Evolutionary conservation across 2,329 filamentous ascomycete species (phyloP), one percentile per base, ranked within the genome.

Genomic region (Fusarium lyarnte): DNA sequence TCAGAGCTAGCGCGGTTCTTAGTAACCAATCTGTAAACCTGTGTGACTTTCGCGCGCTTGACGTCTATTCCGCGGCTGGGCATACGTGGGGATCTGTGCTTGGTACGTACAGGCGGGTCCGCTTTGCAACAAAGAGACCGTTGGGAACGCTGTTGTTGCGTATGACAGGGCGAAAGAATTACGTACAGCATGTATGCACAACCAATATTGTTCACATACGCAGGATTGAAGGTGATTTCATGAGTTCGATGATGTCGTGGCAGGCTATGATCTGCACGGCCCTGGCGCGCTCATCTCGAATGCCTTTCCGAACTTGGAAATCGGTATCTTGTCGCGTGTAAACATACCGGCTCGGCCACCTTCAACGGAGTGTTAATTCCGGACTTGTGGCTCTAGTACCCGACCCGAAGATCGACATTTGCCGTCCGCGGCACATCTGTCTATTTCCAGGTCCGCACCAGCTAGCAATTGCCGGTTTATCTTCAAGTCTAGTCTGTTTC

Each of bases 341-440:
- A 33, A 45, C 36, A 58, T 36, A 43, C 63, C 46, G 38, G 47
- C 33, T 46, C 45, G 39, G 58, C 31, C 57, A 55, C 51, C 41
- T 63, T 52, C 41, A 61, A 49, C 66, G 66, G 70, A 74, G 66
- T 42, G 62, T 74, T 74, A 66, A 74, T 63, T 74, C 70, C 70
- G 70, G 70, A 25, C 49, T 54, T 53, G 65, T 58, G 41, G 46
- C 61, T 73, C 60, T 76, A 77, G 73, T 73, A 70, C 73, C 54
- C 66, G 57, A 63, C 43, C 63, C 70, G 62, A 66, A 68, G 75
- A 77, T 77, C 75, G 73, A 77, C 75, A 72, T 76, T 71, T 77
- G 75, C 73, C 75, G 75, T 72, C 67, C 73, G 70, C 74, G 75
- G 73, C 68, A 76, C 66, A 68, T 74, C 73, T 59, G 52, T 69